Evolutionary conservation across 257 asterid species (phyloP).

Genomic region (Craterostigma plantagineum): DNA sequence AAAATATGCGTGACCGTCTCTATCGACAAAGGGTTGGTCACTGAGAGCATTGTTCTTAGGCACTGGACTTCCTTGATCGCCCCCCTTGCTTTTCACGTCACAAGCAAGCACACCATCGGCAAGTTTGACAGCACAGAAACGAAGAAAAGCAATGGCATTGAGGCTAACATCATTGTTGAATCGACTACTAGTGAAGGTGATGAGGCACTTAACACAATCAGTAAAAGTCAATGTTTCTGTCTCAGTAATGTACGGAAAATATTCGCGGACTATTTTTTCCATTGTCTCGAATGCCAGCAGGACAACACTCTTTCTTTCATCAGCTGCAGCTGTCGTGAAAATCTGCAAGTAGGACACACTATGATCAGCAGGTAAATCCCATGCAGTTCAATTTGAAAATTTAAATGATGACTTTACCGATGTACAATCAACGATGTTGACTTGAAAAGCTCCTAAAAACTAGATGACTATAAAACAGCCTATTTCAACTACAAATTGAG

Average conservation of each 20-base stretch:
- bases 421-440: too few species aligned
- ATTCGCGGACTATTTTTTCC: constrained; percentile 95
- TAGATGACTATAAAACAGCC: too few species aligned
- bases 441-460: too few species aligned
- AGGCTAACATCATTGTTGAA: constrained; percentile 97
- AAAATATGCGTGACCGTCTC: constrained; percentile 46
- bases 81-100: constrained; percentile 37
- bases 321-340: constrained; percentile 94
- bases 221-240: constrained; percentile 79
- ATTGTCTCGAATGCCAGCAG: constrained; percentile 90
- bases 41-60: constrained; percentile 28
- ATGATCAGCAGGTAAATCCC: neutral
- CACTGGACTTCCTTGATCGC: constrained; percentile 24
- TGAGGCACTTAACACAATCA: constrained; percentile 91
- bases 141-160: constrained; percentile 96
- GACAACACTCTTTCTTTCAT: constrained; percentile 91
- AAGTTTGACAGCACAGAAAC: constrained; percentile 95
- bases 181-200: constrained; percentile 84
- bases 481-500: too few species aligned
- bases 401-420: too few species aligned
- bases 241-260: constrained; percentile 88
- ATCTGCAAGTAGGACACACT: constrained; percentile 26
- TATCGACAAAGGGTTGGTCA: constrained; percentile 32
- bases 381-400: too few species aligned
- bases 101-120: constrained; percentile 91